Evolutionary conservation across 2,329 filamentous ascomycete species (phyloP).

Genomic region (Colletotrichum eremochloae): DNA sequence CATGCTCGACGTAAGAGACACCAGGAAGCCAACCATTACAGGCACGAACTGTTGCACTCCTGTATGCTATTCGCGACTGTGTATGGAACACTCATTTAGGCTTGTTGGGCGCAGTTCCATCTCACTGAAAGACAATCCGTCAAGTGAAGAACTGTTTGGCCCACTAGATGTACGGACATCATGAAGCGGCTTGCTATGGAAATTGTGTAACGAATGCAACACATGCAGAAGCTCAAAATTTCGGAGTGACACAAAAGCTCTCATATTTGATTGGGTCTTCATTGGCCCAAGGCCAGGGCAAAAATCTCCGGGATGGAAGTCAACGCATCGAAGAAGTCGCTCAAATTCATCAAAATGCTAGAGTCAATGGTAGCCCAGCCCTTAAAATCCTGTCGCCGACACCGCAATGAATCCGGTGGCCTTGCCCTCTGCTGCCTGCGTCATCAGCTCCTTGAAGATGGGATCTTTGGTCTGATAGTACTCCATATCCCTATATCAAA

Average conservation of each 20-base stretch:
- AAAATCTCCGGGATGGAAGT: background rate
- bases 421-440: conserved; percentile 38
- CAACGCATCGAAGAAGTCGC: background rate
- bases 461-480: conserved; percentile 39
- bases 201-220: background rate
- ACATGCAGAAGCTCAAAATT: background rate
- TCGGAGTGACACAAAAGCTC: background rate
- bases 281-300: background rate
- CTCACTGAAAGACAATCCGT: background rate
- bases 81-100: background rate
- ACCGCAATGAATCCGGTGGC: conserved; percentile 34
- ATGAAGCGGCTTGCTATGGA: background rate
- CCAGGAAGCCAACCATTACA: too few species aligned
- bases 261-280: background rate
- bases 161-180: background rate
- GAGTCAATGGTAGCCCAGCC: background rate
- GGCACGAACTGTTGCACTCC: too few species aligned
- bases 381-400: conserved; percentile 29
- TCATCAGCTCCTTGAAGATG: conserved; percentile 37
- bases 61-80: background rate
- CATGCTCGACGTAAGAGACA: too few species aligned
- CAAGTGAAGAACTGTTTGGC: background rate
- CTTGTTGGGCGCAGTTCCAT: background rate
- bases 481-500: conserved; percentile 30
- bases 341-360: background rate